Percentiles rank a stretch among this genome's conserved stretches.
These are phyloP conservation scores for Fistulifera solaris DNA, from an alignment of 108 stramenopile species.

Conservation along the genomic window DNA sequence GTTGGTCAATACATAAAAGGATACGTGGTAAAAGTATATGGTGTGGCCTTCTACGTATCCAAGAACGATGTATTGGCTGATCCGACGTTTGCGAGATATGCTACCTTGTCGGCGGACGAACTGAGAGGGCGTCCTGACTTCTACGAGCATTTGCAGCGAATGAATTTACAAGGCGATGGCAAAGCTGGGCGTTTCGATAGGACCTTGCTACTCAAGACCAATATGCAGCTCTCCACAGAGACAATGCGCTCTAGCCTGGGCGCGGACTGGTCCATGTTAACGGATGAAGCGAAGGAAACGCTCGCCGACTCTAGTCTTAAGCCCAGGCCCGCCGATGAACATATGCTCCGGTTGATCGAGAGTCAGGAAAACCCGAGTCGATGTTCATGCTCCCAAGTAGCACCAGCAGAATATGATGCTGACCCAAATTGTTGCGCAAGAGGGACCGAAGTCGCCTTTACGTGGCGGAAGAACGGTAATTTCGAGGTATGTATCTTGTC, in stretches of 20 bases:
- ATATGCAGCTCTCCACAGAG: constrained; percentile 79
- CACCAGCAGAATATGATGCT: constrained; percentile 62
- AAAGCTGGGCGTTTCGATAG: constrained; percentile 57
- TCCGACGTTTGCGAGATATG: constrained; percentile 48
- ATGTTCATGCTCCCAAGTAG: constrained; percentile 76
- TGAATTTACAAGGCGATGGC: constrained; percentile 28
- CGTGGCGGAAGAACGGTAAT: constrained; percentile 75
- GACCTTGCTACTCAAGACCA: constrained; percentile 72
- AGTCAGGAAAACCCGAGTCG: constrained; percentile 59
- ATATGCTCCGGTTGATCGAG: constrained; percentile 51
- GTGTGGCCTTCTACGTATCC: constrained; percentile 72
- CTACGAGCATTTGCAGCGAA: constrained; percentile 52
- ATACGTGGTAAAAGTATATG: constrained; percentile 56
- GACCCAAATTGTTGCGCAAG: constrained; percentile 74
- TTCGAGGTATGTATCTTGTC: constrained; percentile 43
- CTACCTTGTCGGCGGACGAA: constrained; percentile 51
- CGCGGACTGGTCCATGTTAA: constrained; percentile 80
- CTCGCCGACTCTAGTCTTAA: constrained; percentile 69
- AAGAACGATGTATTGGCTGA: constrained; percentile 75
- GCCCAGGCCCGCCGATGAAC: constrained; percentile 55
- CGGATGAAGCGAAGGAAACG: constrained; percentile 60
- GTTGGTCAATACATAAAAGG: constrained; percentile 72
- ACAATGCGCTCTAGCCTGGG: constrained; percentile 74
- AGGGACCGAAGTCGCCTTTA: constrained; percentile 79
- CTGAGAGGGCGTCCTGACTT: constrained; percentile 58